Conservation (phyloP, 2,329 filamentous ascomycete genomes). For the Colletotrichum agaves region DNA sequence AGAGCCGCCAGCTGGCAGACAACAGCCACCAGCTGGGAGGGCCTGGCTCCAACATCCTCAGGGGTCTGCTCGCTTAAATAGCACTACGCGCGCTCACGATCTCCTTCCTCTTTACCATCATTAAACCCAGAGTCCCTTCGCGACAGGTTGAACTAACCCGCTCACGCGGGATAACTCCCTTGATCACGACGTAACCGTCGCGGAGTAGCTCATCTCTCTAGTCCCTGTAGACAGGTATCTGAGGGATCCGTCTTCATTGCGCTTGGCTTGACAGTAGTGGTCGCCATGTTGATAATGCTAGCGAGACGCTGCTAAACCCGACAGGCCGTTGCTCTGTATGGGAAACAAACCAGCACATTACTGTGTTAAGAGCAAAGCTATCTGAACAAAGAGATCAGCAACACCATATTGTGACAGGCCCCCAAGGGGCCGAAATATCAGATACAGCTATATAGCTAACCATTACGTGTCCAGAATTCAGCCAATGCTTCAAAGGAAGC, state of each 20-base stretch:
- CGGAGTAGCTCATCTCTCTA: slow-evolving; percentile 48
- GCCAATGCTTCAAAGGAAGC: slow-evolving; percentile 52
- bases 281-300: slow-evolving; percentile 40
- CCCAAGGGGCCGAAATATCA: background rate
- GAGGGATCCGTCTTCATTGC: slow-evolving; percentile 35
- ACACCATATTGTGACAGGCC: slow-evolving; percentile 47
- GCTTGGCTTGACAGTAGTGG: slow-evolving; percentile 24
- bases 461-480: too few species aligned
- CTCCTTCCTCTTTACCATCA: background rate
- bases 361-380: slow-evolving; percentile 41
- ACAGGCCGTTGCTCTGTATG: slow-evolving; percentile 51
- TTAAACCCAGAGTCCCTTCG: slow-evolving; percentile 13
- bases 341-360: slow-evolving; percentile 41
- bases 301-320: background rate
- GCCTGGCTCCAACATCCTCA: too few species aligned
- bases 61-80: slow-evolving; percentile 24
- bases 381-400: slow-evolving; percentile 51
- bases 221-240: slow-evolving; percentile 40
- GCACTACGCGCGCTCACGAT: background rate
- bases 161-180: slow-evolving; percentile 34
- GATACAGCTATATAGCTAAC: background rate
- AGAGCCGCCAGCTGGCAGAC: too few species aligned
- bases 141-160: slow-evolving; percentile 2
- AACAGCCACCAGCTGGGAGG: too few species aligned
- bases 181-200: slow-evolving; percentile 36